Evolutionary conservation across 140 eudicot genomes (phyloP), one percentile per base, ranked within the genome.

Genomic region (Ambrosia hybrid): DNA sequence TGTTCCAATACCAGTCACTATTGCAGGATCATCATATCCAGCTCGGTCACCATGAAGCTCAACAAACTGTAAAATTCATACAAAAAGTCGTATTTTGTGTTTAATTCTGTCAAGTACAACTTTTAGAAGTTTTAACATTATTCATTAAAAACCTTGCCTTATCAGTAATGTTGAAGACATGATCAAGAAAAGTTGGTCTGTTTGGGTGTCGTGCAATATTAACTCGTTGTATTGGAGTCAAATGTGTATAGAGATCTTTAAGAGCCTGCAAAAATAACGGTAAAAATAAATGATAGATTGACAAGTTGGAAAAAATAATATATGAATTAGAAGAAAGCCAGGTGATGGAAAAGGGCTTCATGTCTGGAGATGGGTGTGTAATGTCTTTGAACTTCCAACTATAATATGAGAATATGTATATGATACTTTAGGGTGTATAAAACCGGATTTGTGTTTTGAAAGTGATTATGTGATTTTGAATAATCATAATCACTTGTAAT

Each of bases 151-250:
- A 8, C 10, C 38, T 43, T 46, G 7, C 98, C 95, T 79, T 89
- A 45, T 92, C 98, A 5, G 98, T 89, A 33, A 92, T 92, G 73
- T 75, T 92, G 79, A 85, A 89, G 76, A 92, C 78, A 75, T 92
- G 98, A 67, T 92, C 98, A 89, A 92, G 98, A 82, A 80, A 87
- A 52, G 98, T 92, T 57, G 98, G 98, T 76, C 98, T 82, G 66
- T 92, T 81, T 39, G 98, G 98, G 79, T 92, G 98, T 17, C 98
- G 84, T 53, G 98, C 95, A 78, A 92, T 87, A 65, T 82, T 78
- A 80, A 92, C 95, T 30, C 96, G 89, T 45, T 92, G 98, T 79
- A 89, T 85, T 26, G 98, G 98, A 78, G 96, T 85, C 84, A 92
- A 74, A 69, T 87, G 88, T 52, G 88, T 90, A 79, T 92, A 92